Conservation (phyloP, 306 rosid species). For the Mimosa bimucronata region DNA sequence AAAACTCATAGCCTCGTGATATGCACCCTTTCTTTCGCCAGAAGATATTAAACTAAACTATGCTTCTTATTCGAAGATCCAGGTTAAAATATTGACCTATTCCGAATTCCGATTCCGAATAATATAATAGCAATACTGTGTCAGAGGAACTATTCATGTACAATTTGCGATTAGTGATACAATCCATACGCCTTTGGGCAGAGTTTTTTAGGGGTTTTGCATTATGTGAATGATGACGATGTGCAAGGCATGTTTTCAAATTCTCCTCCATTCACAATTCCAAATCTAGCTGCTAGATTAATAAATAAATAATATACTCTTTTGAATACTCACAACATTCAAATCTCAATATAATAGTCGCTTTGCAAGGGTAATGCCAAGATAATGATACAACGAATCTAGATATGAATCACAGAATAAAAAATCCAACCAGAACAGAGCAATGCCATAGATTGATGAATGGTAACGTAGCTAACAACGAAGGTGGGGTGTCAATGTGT, state of each 20-base stretch:
- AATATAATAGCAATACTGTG: conserved; percentile 34
- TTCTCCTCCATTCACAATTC: conserved; percentile 32
- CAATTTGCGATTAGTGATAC: conserved; percentile 30
- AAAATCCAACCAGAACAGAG: conserved; percentile 6
- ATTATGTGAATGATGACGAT: conserved; percentile 35
- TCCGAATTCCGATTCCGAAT: background rate
- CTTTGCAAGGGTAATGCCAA: conserved; percentile 24
- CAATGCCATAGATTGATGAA: conserved; percentile 4
- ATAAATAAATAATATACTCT: background rate
- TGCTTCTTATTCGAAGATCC: conserved; percentile 39
- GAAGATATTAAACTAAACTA: conserved; percentile 57
- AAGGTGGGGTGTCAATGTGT: conserved; percentile 47
- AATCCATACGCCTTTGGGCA: conserved; percentile 11
- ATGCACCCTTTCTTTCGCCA: conserved; percentile 66
- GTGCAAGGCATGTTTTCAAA: conserved; percentile 45
- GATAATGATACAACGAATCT: conserved; percentile 21
- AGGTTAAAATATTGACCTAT: conserved; percentile 12
- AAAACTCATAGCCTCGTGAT: conserved; percentile 60
- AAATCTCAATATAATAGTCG: conserved; percentile 23
- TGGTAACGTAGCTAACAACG: conserved; percentile 29
- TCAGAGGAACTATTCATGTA: conserved; percentile 45
- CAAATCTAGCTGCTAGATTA: conserved; percentile 25
- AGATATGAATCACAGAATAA: conserved; percentile 24
- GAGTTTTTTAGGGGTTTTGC: conserved; percentile 31
- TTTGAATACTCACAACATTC: background rate